Base-by-base conservation (phyloP, 148 eudicot species). In the Agrostemma githago region DNA sequence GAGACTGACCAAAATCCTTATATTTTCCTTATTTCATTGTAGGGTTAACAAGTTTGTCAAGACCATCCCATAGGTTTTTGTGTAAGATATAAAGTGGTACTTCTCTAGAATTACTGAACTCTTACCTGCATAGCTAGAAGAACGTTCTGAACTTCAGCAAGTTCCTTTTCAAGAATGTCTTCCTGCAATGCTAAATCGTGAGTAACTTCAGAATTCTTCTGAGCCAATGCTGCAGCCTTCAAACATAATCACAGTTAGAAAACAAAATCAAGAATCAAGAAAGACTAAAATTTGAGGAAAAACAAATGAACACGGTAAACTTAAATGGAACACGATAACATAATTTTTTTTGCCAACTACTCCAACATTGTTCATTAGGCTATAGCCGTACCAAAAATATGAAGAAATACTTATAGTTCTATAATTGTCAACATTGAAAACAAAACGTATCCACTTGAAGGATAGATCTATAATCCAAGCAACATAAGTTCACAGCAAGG, bases 71-170 rank as follows among this genome's bases (percentile, higher is more conserved):
- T 48, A 10, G 54, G 15, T 9, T 48, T 48, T 10, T 48, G 54
- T 48, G 54, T 48, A 48, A 8, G 15, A 11, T 48, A 48, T 15
- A 17, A 43, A 12, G 16, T 41, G 60, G 38, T 57, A 3, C 40
- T 42, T 54, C 39, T 40, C 37, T 41, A 37, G 44, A 43, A 17
- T 65, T 16, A 71, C 17, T 48, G n/a, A 34, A 37, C 54, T 60
- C 77, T 59, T 80, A 96, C 99, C 96, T 96, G 99, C 97, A 96
- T 96, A 60, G 97, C 97, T 76, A 96, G 87, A 72, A 96, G 80
- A 82, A 92, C 92, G 12, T 90, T 90, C 77, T 96, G 99, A 78
- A 96, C 91, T 85, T 92, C 99, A 59, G 78, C 84, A 54, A 96
- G 91, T 83, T 96, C 99, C 84, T 90, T 90, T 77, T 92, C 97